phyloP scores from a whole-genome alignment of 2,329 filamentous ascomycete genomes.

The Paracorniculantispora psalliotae region DNA sequence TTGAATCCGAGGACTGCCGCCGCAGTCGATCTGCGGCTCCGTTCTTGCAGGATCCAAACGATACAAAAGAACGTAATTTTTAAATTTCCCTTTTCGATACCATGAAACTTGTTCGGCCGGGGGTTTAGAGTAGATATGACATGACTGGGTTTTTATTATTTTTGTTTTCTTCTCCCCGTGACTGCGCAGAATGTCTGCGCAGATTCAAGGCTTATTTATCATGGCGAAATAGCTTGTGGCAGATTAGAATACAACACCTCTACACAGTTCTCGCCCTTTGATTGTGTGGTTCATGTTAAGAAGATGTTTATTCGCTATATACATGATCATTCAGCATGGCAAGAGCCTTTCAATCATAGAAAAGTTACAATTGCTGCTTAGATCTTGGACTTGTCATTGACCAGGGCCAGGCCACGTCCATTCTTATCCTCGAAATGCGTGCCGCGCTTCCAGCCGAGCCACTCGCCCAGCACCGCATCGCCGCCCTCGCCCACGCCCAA shows the following conservation, averaged over 20 bases:
- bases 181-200: neutral
- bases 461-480: constrained; percentile 60
- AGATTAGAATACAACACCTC: neutral
- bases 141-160: neutral
- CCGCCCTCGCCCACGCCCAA: constrained; percentile 67
- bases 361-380: constrained; percentile 15
- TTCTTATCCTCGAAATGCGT: constrained; percentile 62
- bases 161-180: neutral
- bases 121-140: constrained; percentile 29
- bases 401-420: constrained; percentile 52
- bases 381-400: constrained; percentile 26
- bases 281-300: no score
- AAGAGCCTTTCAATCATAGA: no score
- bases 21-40: neutral
- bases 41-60: no score
- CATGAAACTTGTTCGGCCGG: constrained; percentile 26
- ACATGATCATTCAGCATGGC: neutral
- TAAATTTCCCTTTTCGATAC: constrained; percentile 33
- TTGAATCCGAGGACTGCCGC: neutral
- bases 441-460: constrained; percentile 74
- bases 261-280: neutral
- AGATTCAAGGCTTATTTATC: neutral
- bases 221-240: neutral
- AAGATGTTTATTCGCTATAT: neutral
- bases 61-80: constrained; percentile 12